Percentiles rank a stretch among this genome's conserved stretches.
Evolutionary conservation across 2,329 filamentous ascomycete species (phyloP).

Genomic region (Ceratocystis colombiana): DNA sequence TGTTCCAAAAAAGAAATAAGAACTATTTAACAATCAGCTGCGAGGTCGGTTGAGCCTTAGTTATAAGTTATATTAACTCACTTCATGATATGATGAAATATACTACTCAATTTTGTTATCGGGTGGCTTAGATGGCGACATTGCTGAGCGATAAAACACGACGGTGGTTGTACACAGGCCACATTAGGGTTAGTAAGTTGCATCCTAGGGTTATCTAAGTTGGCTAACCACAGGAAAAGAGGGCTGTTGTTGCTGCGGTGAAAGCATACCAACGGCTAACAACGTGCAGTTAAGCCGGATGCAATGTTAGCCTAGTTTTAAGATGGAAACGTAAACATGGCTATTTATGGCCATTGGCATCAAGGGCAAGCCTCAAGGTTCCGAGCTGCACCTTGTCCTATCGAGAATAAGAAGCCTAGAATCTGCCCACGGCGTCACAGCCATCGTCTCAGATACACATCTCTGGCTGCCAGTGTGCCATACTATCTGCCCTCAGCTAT

Average conservation of each 20-base stretch:
- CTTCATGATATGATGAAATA: slow-evolving; percentile 1
- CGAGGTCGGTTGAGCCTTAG: neutral
- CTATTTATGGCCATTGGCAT: neutral
- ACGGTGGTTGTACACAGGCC: too few species aligned
- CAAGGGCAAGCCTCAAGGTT: neutral
- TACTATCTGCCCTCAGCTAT: neutral
- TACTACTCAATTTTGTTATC: too few species aligned
- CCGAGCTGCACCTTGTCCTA: neutral
- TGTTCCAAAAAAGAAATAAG: neutral
- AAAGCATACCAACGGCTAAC: slow-evolving; percentile 2
- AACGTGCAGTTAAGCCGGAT: neutral
- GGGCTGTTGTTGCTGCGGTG: slow-evolving; percentile 3
- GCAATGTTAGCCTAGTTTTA: neutral
- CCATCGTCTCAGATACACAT: neutral
- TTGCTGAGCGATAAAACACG: too few species aligned
- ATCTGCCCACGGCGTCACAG: neutral
- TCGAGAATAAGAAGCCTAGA: neutral
- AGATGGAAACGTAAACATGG: neutral
- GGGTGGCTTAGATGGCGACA: neutral
- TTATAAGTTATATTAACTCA: neutral
- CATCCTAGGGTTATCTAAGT: too few species aligned
- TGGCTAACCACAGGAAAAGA: neutral
- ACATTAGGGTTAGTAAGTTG: neutral
- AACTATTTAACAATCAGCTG: neutral
- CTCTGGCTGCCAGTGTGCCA: neutral